Base-by-base conservation (phyloP, 2,329 filamentous ascomycete species). In the Fusarium musae region DNA sequence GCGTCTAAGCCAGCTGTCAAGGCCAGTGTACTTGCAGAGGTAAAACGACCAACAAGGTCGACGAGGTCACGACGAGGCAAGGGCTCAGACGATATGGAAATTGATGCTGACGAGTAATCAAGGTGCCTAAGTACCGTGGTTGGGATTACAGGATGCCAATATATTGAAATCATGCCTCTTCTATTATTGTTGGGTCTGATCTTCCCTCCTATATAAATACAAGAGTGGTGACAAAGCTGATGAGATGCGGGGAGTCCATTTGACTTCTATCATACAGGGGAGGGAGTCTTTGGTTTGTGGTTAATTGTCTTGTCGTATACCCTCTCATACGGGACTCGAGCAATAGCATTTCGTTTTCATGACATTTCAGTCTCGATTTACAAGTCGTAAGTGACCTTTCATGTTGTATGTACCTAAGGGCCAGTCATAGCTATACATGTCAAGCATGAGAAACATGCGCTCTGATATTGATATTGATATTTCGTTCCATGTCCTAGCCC, bases 31-130 rank as follows among this genome's bases (percentile, higher is more conserved):
- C 44, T 73, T n/a, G 62, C 77, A 3, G 70, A 72, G 53, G 37
- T 63, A 7, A 75, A 70, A 37, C 75, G 76, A 57, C 52, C 72
- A 62, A 69, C 72, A 32, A 78, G 76, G 67, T 61, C 76, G 40
- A 73, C 76, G 23, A 77, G 80, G 56, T 59, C 74, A 15, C 77
- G 80, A n/a, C 74, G 77, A 36, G 73, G 76, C 37, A 80, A 76
- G 70, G 77, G 78, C 26, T 63, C 73, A 23, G 77, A 77, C 17
- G 79, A 80, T 23, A 82, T 83, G 82, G 82, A 83, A 13, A 66
- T 82, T 40, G 81, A 83, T 60, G 77, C 79, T 37, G 79, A 79
- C 47, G 75, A 79, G 44, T 79, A 79, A 47, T 56, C 53, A 43
- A 56, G 37, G 21, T 50, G 32, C 34, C 9, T 7, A n/a, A 16